Evolutionary conservation across 129 eudicot genomes (phyloP), one percentile per base, ranked within the genome.

Genomic region (Erigeron canadensis): DNA sequence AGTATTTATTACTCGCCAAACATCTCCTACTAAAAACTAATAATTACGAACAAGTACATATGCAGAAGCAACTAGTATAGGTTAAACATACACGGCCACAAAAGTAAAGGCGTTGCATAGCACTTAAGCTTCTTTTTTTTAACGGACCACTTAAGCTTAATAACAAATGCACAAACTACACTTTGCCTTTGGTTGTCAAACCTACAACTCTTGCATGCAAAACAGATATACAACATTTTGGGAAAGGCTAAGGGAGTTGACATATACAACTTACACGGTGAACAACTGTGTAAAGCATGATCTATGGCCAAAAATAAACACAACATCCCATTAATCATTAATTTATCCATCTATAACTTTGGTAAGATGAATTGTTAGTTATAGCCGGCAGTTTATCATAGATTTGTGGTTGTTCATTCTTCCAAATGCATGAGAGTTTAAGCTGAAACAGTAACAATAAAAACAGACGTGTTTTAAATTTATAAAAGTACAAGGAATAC

Each of bases 121-220:
- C 71, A 65, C n/a, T 23, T n/a, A 44, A 67, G 43, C 75, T 50
- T 44, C n/a, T n/a, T n/a, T n/a, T n/a, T n/a, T n/a, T n/a, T n/a
- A n/a, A n/a, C n/a, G n/a, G n/a, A n/a, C n/a, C n/a, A 12, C 6
- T 7, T 3, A 53, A 61, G 2, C 22, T 72, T 10, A 59, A 72
- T n/a, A n/a, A 63, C 7, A 4, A 7, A 73, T 17, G 34, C 50
- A 9, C 7, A 62, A 74, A 15, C 61, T 75, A 50, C 56, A 65
- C 37, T 75, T 74, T 51, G 72, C 65, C 72, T 51, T 63, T 54
- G 12, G 7, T 10, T 8, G 71, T 63, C 78, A 51, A 22, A 22
- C 54, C 71, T 12, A 50, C 5, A 64, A 41, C 22, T 19, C 7
- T 10, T n/a, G 51, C 63, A 70, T 42, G 44, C 67, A 53, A 53